phyloP scores from a whole-genome alignment of 108 stramenopile species.

The Nitzschia putrida region DNA sequence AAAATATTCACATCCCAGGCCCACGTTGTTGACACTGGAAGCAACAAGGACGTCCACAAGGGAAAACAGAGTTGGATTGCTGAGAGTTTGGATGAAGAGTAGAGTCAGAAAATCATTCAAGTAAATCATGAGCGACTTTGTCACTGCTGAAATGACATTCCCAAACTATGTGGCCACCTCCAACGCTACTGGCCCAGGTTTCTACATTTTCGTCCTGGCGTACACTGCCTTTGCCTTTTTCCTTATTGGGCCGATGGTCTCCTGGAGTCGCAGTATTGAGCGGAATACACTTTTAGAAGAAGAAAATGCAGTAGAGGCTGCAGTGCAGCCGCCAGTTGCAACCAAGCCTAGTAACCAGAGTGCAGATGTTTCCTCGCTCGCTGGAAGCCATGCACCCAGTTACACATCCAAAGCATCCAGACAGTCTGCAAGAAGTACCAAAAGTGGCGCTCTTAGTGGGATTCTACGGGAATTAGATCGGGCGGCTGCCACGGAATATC shows the following conservation, averaged over 20 bases:
- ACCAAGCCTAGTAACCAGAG: neutral
- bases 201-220: slow-evolving; percentile 34
- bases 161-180: slow-evolving; percentile 24
- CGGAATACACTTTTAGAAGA: slow-evolving; percentile 13
- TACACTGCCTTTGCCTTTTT: slow-evolving; percentile 33
- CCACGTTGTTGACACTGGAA: too few species aligned
- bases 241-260: slow-evolving; percentile 34
- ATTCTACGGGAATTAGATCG: neutral
- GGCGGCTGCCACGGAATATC: slow-evolving; percentile 31
- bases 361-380: slow-evolving; percentile 13
- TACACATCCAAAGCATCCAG: neutral
- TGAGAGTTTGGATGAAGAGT: too few species aligned
- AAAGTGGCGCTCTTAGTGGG: neutral
- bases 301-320: neutral
- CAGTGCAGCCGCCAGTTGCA: neutral
- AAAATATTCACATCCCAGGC: too few species aligned
- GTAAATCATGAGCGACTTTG: too few species aligned
- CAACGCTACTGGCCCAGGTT: slow-evolving; percentile 20
- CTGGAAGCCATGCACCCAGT: slow-evolving; percentile 9
- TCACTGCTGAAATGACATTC: slow-evolving; percentile 12
- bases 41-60: too few species aligned
- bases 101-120: too few species aligned
- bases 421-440: slow-evolving; percentile 2
- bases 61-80: neutral
- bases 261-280: slow-evolving; percentile 26